These are phyloP conservation scores for Asterophora parasitica DNA, from an alignment of 768 basidiomycete species.

Conservation along the genomic window DNA sequence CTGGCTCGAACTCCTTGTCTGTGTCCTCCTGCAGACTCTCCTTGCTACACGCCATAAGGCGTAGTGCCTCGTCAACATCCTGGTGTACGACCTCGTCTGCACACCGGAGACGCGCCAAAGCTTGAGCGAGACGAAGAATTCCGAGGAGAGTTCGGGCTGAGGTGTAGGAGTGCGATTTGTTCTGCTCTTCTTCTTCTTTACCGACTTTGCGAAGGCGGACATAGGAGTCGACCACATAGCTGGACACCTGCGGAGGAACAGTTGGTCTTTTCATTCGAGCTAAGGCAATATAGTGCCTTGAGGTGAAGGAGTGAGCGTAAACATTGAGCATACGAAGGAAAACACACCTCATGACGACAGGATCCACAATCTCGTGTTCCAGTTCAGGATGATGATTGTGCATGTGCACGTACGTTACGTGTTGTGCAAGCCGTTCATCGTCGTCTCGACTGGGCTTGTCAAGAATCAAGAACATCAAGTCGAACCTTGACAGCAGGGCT, in stretches of 20 bases:
- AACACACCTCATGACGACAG: constrained; percentile 79
- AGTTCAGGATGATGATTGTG: constrained; percentile 84
- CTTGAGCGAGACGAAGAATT: constrained; percentile 90
- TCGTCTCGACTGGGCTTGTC: constrained; percentile 95
- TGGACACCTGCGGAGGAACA: constrained; percentile 86
- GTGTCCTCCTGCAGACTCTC: constrained; percentile 82
- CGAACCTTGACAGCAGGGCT: constrained; percentile 93
- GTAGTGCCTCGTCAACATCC: constrained; percentile 95
- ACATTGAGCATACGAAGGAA: constrained; percentile 1
- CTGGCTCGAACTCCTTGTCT: constrained; percentile 62
- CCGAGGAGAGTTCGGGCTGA: constrained; percentile 95
- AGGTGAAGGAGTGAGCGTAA: background rate
- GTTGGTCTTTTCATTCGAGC: constrained; percentile 85
- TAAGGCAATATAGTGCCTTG: constrained; percentile 89
- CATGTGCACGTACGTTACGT: constrained; percentile 99
- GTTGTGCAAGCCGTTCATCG: constrained; percentile 92
- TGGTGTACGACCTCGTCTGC: constrained; percentile 72
- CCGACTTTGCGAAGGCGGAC: constrained; percentile 91
- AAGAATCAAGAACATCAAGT: constrained; percentile 92
- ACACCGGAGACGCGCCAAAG: constrained; percentile 87
- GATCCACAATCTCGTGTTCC: constrained; percentile 80
- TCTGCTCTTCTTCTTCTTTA: constrained; percentile 84
- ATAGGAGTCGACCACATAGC: constrained; percentile 92
- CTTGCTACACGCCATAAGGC: constrained; percentile 96
- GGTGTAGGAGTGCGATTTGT: constrained; percentile 90